Conservation (phyloP, 1,139 yeast genomes). For the Candida sp. region DNA sequence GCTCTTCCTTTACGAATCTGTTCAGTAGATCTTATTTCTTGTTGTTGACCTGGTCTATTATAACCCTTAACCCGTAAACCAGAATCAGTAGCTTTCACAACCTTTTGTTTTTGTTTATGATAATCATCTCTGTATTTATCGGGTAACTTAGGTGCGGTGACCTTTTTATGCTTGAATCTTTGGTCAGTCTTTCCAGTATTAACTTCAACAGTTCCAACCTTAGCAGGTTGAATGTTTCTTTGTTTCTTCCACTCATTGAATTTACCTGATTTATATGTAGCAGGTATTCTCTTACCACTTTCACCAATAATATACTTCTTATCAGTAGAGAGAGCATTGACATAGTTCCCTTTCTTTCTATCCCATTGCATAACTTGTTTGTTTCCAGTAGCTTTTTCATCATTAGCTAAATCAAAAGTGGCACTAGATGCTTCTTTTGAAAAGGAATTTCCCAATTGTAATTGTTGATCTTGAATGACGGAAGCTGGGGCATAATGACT, state of each 20-base stretch:
- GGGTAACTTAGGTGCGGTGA: constrained; percentile 82
- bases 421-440: constrained; percentile 83
- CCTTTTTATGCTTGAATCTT: constrained; percentile 69
- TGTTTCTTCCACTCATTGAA: constrained; percentile 88
- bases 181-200: constrained; percentile 29
- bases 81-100: constrained; percentile 72
- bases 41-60: constrained; percentile 45
- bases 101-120: constrained; percentile 78
- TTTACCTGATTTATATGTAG: constrained; percentile 86
- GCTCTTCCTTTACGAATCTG: constrained; percentile 79
- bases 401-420: constrained; percentile 79
- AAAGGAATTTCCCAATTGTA: constrained; percentile 60
- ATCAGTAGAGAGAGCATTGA: constrained; percentile 77
- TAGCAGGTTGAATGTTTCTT: constrained; percentile 52
- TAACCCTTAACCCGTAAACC: constrained; percentile 78
- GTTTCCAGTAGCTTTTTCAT: constrained; percentile 59
- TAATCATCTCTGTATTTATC: constrained; percentile 89
- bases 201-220: constrained; percentile 54
- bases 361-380: constrained; percentile 89
- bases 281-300: constrained; percentile 91
- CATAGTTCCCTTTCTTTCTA: constrained; percentile 86
- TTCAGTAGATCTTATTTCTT: constrained; percentile 66
- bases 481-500: constrained; percentile 88
- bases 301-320: constrained; percentile 92
- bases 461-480: constrained; percentile 82